These are phyloP conservation scores for Akanthomyces muscarius DNA, from an alignment of 2,329 filamentous ascomycete species.

Conservation along the genomic window DNA sequence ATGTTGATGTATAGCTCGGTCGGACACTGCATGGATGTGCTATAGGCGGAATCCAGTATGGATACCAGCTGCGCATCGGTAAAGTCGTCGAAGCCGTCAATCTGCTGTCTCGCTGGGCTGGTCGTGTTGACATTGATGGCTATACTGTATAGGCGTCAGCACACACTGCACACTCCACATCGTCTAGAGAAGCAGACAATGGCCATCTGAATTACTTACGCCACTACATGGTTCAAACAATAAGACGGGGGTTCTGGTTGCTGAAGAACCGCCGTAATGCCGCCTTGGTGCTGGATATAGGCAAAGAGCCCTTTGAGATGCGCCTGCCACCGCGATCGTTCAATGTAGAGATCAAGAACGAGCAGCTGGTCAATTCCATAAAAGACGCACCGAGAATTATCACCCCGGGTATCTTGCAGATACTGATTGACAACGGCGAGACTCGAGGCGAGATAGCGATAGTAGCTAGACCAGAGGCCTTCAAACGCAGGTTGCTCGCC, in stretches of 20 bases:
- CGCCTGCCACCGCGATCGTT: not conserved
- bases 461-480: not conserved
- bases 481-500: not conserved
- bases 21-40: not conserved
- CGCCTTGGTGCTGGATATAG: not conserved
- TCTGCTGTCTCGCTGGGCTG: not conserved
- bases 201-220: not conserved
- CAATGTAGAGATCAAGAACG: slow-evolving; percentile 2
- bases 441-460: not conserved
- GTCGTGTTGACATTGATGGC: slow-evolving; percentile 3
- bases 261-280: not conserved
- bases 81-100: not conserved
- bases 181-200: not conserved
- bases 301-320: not conserved
- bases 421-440: not conserved
- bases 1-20: not conserved
- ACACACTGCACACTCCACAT: too few relatives aligned
- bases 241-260: not conserved
- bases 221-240: not conserved
- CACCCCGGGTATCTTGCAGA: not conserved
- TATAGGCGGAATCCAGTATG: not conserved
- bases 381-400: not conserved
- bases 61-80: not conserved
- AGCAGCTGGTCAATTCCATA: slow-evolving; percentile 7
- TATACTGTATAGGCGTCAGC: not conserved